phyloP scores from a whole-genome alignment of 495 filamentous ascomycete genomes.

The Talaromyces stipitatus region DNA sequence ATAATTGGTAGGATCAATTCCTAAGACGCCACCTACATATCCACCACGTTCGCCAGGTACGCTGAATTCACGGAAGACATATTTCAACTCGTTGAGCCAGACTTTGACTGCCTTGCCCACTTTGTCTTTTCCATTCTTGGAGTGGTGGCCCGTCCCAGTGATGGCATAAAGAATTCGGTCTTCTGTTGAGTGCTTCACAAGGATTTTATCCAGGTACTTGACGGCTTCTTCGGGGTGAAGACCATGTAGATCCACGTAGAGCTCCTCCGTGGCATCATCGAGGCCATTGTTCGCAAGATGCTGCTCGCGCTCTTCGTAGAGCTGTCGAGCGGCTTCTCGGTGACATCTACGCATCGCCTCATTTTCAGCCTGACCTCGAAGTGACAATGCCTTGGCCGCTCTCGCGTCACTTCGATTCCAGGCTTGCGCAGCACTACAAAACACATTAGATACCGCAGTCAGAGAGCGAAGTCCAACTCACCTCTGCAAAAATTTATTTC shows the following conservation, averaged over 20 bases:
- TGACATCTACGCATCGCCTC: constrained; percentile 96
- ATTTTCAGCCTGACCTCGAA: constrained; percentile 94
- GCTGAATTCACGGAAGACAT: constrained; percentile 92
- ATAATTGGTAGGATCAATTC: constrained; percentile 85
- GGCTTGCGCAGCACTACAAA: constrained; percentile 87
- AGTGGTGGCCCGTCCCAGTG: constrained; percentile 94
- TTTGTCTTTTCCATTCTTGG: constrained; percentile 98
- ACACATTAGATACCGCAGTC: constrained; percentile 9
- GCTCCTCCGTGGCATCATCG: constrained; percentile 50
- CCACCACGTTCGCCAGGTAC: constrained; percentile 76
- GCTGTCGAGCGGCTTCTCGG: constrained; percentile 80
- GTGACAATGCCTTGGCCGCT: constrained; percentile 87
- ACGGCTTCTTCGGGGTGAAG: constrained; percentile 96
- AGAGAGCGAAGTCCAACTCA: constrained; percentile 27
- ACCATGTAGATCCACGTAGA: constrained; percentile 94
- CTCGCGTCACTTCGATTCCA: constrained; percentile 98
- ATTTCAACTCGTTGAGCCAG: constrained; percentile 93
- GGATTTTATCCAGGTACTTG: constrained; percentile 81
- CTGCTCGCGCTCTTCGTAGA: constrained; percentile 94
- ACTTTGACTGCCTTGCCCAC: constrained; percentile 86
- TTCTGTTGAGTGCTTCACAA: constrained; percentile 66
- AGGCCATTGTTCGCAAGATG: constrained; percentile 38
- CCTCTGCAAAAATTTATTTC: constrained; percentile 98
- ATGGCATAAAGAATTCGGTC: constrained; percentile 84
- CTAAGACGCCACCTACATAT: constrained; percentile 87